A percentile compares a stretch with the other conserved stretches of the same genome.
Conservation (phyloP, 768 basidiomycete genomes). For the Rickenella mellea region DNA sequence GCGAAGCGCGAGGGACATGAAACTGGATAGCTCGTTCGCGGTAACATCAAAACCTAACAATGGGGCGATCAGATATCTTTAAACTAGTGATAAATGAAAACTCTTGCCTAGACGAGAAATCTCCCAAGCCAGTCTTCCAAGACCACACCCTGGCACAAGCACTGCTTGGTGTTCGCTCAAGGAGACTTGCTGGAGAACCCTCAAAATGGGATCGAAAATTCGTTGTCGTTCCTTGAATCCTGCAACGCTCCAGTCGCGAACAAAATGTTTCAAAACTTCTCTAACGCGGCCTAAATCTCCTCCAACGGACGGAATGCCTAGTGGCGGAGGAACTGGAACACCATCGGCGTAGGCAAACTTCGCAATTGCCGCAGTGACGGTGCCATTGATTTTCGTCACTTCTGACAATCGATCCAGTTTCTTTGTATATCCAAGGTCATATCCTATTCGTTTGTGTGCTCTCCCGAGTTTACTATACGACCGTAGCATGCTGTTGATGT, state of each 20-base stretch:
- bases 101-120: conserved; percentile 46
- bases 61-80: not conserved
- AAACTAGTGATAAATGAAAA: not conserved
- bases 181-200: conserved; percentile 25
- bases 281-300: conserved; percentile 41
- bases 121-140: conserved; percentile 63
- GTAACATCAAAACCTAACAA: conserved; percentile 38
- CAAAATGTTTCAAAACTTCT: conserved; percentile 58
- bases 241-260: conserved; percentile 61
- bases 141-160: conserved; percentile 55
- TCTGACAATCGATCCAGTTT: conserved; percentile 37
- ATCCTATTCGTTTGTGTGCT: conserved; percentile 37
- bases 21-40: conserved; percentile 55
- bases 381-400: conserved; percentile 29
- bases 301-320: not conserved
- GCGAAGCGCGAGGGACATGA: conserved; percentile 53
- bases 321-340: not conserved
- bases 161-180: conserved; percentile 24
- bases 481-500: conserved; percentile 29
- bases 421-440: conserved; percentile 41
- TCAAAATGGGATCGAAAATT: conserved; percentile 49
- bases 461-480: conserved; percentile 37
- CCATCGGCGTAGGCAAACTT: conserved; percentile 24
- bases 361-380: conserved; percentile 31
- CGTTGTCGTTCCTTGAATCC: conserved; percentile 42